Evolutionary conservation across 345 rosid species (phyloP).

Genomic region (Rhizophora mangle): DNA sequence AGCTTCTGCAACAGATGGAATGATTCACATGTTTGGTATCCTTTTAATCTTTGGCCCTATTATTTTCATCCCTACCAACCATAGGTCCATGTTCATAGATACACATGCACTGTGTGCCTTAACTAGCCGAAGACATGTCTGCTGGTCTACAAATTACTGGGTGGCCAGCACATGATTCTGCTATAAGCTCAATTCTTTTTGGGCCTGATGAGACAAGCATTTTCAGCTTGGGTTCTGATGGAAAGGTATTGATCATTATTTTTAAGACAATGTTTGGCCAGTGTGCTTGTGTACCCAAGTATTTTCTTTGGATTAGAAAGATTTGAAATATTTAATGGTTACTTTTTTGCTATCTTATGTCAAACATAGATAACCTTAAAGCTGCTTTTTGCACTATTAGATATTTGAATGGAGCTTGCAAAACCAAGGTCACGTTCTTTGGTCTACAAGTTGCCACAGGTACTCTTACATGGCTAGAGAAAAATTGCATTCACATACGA

Average conservation of each 20-base stretch:
- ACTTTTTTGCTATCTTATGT: no score
- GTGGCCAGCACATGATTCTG: constrained; percentile 80
- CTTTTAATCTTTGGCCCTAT: constrained; percentile 24
- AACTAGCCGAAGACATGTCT: constrained; percentile 60
- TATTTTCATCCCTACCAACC: no score
- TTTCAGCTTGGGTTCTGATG: constrained; percentile 66
- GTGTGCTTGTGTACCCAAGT: not conserved
- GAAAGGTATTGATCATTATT: constrained; percentile 37
- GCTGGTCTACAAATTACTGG: constrained; percentile 73
- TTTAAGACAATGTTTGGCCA: not conserved
- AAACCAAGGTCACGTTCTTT: constrained; percentile 65
- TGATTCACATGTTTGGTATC: constrained; percentile 90
- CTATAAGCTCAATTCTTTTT: constrained; percentile 59
- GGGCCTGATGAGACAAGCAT: constrained; percentile 75
- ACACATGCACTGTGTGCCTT: constrained; percentile 28
- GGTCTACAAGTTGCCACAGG: constrained; percentile 66
- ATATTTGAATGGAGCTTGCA: constrained; percentile 81
- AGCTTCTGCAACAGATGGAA: constrained; percentile 76
- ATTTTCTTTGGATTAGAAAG: not conserved
- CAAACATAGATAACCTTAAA: not conserved
- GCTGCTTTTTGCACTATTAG: constrained; percentile 26
- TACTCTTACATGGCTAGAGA: constrained; percentile 11
- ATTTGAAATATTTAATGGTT: no score
- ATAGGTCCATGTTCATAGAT: not conserved
- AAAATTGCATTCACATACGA: no score